Evolutionary conservation across 225 moss, liverwort and hornwort species (phyloP), one percentile per base, ranked within the genome.

Genomic region (Climacium dendroides): DNA sequence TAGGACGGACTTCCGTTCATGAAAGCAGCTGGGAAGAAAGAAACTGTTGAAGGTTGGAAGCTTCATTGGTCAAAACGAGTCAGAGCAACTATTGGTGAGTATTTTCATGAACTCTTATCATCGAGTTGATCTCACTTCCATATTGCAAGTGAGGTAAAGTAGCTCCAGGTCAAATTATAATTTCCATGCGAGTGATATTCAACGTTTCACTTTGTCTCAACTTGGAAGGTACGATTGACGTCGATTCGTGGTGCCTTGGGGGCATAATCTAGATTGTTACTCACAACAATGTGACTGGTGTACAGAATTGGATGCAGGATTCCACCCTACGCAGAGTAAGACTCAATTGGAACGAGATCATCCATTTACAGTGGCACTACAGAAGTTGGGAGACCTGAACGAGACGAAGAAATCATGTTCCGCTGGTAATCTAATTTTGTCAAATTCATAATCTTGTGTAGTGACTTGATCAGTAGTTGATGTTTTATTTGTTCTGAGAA

Each of bases 291-390:
- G 65, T 77, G 59, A 78, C 18, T 78, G 69, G 66, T 64, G 57
- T 85, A 37, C 93, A 95, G 95, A 92, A 81, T 91, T 92, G 69
- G 95, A 96, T 92, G 96, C 92, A 73, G 96, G 96, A 13, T 96
- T 95, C 60, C 92, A 94, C 73, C 96, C 95, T 10, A 96, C 92
- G 53, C 96, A 95, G 85, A 94, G 95, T 17, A 96, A 96, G 64
- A 87, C 87, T 63, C 87, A 87, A 81, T 64, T 87, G 15, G 87
- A 87, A 65, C 53, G 87, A 55, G 87, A 87, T 74, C 74, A 87
- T 54, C 87, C 87, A 32, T 87, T 87, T 64, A 87, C 87, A 35
- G 82, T 87, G 82, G 87, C 87, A 54, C 64, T 87, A 15, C 82
- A 87, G 64, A 87, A 65, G 62, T 54, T 87, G 43, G 87, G 87